Evolutionary conservation across 116 monocot species (phyloP).

Genomic region (Iris pallida): DNA sequence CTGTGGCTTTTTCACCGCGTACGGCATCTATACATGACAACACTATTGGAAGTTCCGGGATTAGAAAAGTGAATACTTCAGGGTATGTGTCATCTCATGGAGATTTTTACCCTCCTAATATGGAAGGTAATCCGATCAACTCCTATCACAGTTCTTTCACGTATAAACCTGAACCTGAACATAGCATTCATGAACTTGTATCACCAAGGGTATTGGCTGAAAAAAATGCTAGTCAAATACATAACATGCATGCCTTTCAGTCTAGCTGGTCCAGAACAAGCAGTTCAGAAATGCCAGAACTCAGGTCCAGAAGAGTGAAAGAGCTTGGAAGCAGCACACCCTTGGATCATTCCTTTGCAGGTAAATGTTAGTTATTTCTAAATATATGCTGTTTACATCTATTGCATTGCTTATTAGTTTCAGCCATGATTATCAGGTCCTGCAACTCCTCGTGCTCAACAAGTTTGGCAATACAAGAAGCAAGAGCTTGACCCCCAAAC

Average conservation of each 20-base stretch:
- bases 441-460: constrained; percentile 23
- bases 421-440: constrained; percentile 25
- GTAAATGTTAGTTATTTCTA: no score
- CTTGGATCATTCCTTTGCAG: constrained; percentile 15
- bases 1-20: constrained; percentile 19
- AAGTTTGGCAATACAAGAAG: constrained; percentile 42
- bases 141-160: constrained; percentile 19
- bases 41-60: constrained; percentile 10
- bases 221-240: constrained; percentile 19
- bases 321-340: constrained; percentile 11
- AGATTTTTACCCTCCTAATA: constrained; percentile 16
- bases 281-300: constrained; percentile 24
- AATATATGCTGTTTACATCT: no score
- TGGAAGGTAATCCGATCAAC: constrained; percentile 29
- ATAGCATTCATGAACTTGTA: constrained; percentile 27
- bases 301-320: constrained; percentile 15
- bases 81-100: constrained; percentile 33
- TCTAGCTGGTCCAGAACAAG: constrained; percentile 42
- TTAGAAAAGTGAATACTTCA: constrained; percentile 16
- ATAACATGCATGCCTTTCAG: constrained; percentile 34
- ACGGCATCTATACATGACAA: constrained; percentile 12
- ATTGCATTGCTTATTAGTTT: constrained; percentile 1
- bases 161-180: constrained; percentile 28
- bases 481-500: constrained; percentile 35
- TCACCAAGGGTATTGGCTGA: constrained; percentile 54